Evolutionary conservation across 2,329 filamentous ascomycete genomes (phyloP).

Genomic region (Alternaria metachromatica): DNA sequence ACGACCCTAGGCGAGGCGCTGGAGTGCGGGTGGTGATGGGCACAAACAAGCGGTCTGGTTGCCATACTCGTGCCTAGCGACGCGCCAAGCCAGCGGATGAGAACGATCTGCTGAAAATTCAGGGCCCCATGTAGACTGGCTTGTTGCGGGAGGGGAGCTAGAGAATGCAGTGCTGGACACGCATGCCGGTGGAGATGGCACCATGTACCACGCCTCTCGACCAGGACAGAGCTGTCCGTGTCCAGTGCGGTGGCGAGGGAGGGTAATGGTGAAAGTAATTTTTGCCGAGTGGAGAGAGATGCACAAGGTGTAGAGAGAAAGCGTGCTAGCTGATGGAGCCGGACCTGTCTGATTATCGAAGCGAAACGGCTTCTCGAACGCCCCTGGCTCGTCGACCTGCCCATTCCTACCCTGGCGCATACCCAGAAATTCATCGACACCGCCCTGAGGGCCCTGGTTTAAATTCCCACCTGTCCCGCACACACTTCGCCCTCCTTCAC

Average conservation of each 20-base stretch:
- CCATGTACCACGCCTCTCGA: constrained; percentile 8
- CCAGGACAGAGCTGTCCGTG: constrained; percentile 23
- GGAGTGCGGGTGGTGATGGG: constrained; percentile 27
- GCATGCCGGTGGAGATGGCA: constrained; percentile 13
- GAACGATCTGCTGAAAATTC: constrained; percentile 28
- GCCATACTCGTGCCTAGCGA: constrained; percentile 17
- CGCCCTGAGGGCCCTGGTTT: constrained; percentile 24
- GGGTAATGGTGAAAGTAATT: constrained; percentile 11
- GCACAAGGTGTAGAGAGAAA: constrained; percentile 6
- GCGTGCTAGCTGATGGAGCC: constrained; percentile 23
- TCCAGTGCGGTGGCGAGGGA: constrained; percentile 32
- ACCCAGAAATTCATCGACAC: constrained; percentile 31
- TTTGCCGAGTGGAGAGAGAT: constrained; percentile 23
- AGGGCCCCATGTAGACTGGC: constrained; percentile 20
- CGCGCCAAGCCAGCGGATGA: constrained; percentile 29
- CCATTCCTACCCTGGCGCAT: constrained; percentile 22
- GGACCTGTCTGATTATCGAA: constrained; percentile 16
- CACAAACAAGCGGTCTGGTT: constrained; percentile 41
- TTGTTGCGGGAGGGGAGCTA: constrained; percentile 12
- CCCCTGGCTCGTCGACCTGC: constrained; percentile 17
- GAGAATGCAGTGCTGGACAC: constrained; percentile 3
- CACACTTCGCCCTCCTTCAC: constrained; percentile 8
- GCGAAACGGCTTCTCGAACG: constrained; percentile 24
- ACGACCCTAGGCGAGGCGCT: constrained; percentile 21
- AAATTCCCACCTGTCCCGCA: constrained; percentile 28